A percentile compares a stretch with the other conserved stretches of the same genome.
phyloP scores from a whole-genome alignment of 1,284 basidiomycete species.

The Vanrija humicola region DNA sequence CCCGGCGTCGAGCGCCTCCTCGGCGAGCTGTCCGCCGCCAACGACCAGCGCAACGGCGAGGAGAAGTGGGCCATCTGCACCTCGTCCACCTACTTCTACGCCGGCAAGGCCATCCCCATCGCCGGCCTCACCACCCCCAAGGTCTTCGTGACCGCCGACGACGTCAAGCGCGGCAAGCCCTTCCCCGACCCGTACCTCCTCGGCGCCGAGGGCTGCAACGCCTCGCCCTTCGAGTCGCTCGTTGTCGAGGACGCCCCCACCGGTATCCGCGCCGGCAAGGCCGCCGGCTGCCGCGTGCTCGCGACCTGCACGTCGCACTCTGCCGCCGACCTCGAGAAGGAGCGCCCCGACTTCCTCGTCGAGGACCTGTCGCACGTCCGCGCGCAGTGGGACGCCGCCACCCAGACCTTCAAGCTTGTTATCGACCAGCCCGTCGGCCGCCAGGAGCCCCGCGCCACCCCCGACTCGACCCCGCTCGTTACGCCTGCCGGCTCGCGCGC shows the following conservation, averaged over 20 bases:
- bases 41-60: slow-evolving; percentile 35
- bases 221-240: slow-evolving; percentile 47
- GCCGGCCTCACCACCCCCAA: slow-evolving; percentile 48
- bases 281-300: slow-evolving; percentile 49
- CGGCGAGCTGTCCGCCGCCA: slow-evolving; percentile 35
- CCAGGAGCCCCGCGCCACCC: slow-evolving; percentile 39
- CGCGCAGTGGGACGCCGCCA: slow-evolving; percentile 42
- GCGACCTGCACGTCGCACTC: slow-evolving; percentile 52
- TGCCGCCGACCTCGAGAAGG: slow-evolving; percentile 46
- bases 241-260: slow-evolving; percentile 53
- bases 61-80: slow-evolving; percentile 50
- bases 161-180: slow-evolving; percentile 55
- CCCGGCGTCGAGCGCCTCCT: slow-evolving; percentile 46
- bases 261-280: slow-evolving; percentile 51
- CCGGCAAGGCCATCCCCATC: slow-evolving; percentile 47
- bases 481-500: slow-evolving; percentile 47
- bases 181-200: slow-evolving; percentile 61
- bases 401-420: slow-evolving; percentile 42
- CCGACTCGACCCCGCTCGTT: slow-evolving; percentile 47
- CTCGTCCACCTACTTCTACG: slow-evolving; percentile 48
- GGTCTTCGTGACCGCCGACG: slow-evolving; percentile 51
- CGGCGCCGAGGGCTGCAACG: slow-evolving; percentile 47
- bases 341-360: slow-evolving; percentile 51
- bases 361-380: slow-evolving; percentile 46
- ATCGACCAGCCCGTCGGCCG: slow-evolving; percentile 49